Base-by-base conservation (phyloP, 192 early-diverging fungal genomes). In the Haplosporangium gracile region DNA sequence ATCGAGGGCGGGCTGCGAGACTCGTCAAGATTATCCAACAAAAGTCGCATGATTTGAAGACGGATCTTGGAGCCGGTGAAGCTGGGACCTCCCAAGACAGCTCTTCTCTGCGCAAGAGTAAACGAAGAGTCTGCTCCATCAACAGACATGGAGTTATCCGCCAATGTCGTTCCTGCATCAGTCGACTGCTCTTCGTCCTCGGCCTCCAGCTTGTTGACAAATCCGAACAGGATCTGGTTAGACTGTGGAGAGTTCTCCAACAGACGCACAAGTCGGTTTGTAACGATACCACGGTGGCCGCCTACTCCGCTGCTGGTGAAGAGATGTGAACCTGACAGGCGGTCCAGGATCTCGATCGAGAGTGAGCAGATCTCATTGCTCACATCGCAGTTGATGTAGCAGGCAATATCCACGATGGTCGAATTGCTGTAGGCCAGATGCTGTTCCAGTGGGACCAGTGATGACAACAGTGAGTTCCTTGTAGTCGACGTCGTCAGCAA, bases 11-110 rank as follows among this genome's bases (percentile, higher is more conserved):
- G 89, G 8, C 91, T 88, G 74, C 89, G 89, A 9, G 87, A 74
- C 2, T 88, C 83, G 10, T 85, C 78, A 13, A 96, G 72, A 85
- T 98, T 99, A 24, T 92, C 92, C 20, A 98, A 82, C 55, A 99
- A 88, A 74, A 99, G 85, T 68, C 98, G 95, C 63, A 99, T 87
- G 55, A 98, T 95, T 9, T 96, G 95, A 53, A 97, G 88, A 1
- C 96, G 94, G 34, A 98, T 91, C 40, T 93, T 85, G 0, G 77
- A 81, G n/a, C 70, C 38, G 8, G 85, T 82, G 69, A 90, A 81
- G 5, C 70, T 69, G 9, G 72, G 72, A 38, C 81, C 69, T 63
- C 82, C 75, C 29, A 88, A n/a, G 38, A 82, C 76, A n/a, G 72
- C 75, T 1, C 70, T 51, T 73, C 80, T 82, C 16, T 82, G 80